Evolutionary conservation across 306 rosid genomes (phyloP), one percentile per base, ranked within the genome.

Genomic region (Albizia julibrissin): DNA sequence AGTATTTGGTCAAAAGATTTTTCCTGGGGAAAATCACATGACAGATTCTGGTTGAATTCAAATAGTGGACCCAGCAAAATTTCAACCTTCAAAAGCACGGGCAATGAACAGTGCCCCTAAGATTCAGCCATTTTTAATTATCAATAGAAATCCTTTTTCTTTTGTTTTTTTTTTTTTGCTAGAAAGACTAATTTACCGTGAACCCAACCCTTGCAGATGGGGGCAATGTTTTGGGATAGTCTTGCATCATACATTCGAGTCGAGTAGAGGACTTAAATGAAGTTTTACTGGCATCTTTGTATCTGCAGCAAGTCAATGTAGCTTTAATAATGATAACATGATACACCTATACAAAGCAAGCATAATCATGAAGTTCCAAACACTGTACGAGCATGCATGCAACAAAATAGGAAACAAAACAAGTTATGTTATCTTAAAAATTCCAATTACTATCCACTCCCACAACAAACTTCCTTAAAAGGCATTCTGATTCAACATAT

Each of bases 241-340:
- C 99, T 88, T 95, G 98, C 99, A 95, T 95, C 99, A 95, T 93
- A 82, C 99, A 95, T 80, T 95, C 99, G 6, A 95, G 90, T 19
- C 98, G 91, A 77, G 98, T 95, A 77, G 99, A 93, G 83, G 99
- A 95, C 89, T 95, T 95, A 71, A 95, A 95, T 69, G 98, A 87
- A 66, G 92, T 91, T 85, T 92, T 95, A 85, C 89, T 93, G 76
- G 98, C 86, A 90, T 95, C 99, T 88, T 95, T 93, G 71, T 95
- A 95, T 86, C 99, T 95, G 86, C 81, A 83, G 83, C 18, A 78
- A 81, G 77, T 74, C 77, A 80, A 78, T 39, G 69, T 18, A 74
- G 77, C 42, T 71, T 62, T 71, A 22, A 40, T 18, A 13, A 75
- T 67, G 33, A 46, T 24, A 10, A 74, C 7, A 69, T 69, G 54